Evolutionary conservation across 352 stramenopile species (phyloP), one percentile per base, ranked within the genome.

Genomic region (Phytophthora aleatoria): DNA sequence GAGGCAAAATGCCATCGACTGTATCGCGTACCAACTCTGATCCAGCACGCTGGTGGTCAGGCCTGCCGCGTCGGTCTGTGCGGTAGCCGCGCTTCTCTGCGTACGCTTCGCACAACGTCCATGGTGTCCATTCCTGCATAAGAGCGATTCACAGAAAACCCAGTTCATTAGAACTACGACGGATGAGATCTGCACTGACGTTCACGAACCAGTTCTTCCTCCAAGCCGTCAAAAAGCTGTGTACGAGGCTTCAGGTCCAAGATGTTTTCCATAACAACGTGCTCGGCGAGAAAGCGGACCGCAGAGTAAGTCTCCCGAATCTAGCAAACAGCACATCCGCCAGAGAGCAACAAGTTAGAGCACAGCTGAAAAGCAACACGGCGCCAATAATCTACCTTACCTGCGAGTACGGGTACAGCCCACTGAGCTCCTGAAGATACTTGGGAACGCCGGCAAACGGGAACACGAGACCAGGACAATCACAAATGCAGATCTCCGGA

Each of bases 291-390:
- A 67, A 96, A 96, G 1, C 89, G 87, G 24, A 96, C 86, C 2
- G 87, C 85, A 44, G 86, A 95, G 64, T 92, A 97, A 8, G 90
- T 88, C 67, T 96, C 90, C 3, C 90, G 86, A 60, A 96, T 95
- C 80, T 94, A 76, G 12, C 24, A 47, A 48, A 33, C 20, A 20
- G 42, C 31, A 20, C 47, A 50, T 57, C 12, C 42, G 24, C 20
- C 20, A 20, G 20, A 20, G 20, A 20, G 20, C 20, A 0, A 43
- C 43, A 16, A 27, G 47, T 43, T 0, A 65, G 24, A 61, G 38
- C 38, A 60, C 26, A 39, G 51, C n/a, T 27, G 54, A 11, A 44
- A 35, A 20, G 15, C 15, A 50, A 47, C 10, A 11, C 44, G 11
- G 10, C 26, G 39, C 26, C 20, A 20, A 20, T n/a, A n/a, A 28